Base-by-base conservation (phyloP, 2,329 filamentous ascomycete species). In the Didymella pinodella region DNA sequence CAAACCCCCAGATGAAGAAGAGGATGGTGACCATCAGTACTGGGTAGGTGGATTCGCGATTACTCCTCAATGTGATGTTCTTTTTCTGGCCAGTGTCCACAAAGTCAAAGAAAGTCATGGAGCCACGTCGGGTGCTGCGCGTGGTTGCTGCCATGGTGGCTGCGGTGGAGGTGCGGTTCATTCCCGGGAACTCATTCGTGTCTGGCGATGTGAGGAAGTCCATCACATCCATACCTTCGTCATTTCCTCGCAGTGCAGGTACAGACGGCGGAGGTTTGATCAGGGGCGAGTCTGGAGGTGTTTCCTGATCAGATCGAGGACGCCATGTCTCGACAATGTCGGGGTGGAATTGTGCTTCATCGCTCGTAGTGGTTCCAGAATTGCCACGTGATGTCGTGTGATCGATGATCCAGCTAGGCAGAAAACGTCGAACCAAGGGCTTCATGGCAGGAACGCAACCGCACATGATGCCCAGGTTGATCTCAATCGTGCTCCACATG, bases 401-500 rank as follows among this genome's bases (percentile, higher is more conserved):
- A 65, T 86, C 84, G 46, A 83, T 81, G 46, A 88, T 80, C 75
- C 87, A 77, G 48, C 80, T 80, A 5, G 86, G 86, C 32, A 87
- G 66, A 55, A 88, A 82, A 11, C 84, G 80, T 40, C 91, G 86
- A 54, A 94, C 88, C 7, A 98, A 81, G 1, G 94, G 93, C 74
- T 97, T 97, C 62, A 97, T 80, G 0, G 90, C 94, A 8, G 94
- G 94, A n/a, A 97, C 90, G 69, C 93, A 97, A 41, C 90, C 93
- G 72, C 92, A 96, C 64, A 93, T 89, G 67, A 97, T 93, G 18
- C 92, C 93, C 1, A 96, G 83, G 65, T 96, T 95, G 71, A 97
- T 92, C 76, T 97, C 93, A 53, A 97, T 88, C 12, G 90, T 90
- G 16, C 91, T 94, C 94, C 93, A 98, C 91, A 97, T 94, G 72